Evolutionary conservation across 148 eudicot genomes (phyloP), one percentile per base, ranked within the genome.

Genomic region (Nepenthes mirabilis): DNA sequence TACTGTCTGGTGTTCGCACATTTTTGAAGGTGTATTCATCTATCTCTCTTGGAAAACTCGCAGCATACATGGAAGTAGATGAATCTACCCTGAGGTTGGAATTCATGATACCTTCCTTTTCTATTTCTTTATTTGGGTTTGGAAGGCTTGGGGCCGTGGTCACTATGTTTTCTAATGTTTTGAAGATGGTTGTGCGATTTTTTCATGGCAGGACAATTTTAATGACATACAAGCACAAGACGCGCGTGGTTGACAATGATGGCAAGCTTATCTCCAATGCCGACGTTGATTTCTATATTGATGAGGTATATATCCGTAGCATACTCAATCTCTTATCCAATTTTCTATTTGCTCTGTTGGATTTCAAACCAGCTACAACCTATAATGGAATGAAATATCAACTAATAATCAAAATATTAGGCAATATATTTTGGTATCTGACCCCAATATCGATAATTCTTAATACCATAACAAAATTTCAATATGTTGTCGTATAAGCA

Each of bases 201-300:
- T 35, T 45, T 57, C 3, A 12, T 14, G 58, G 57, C 84, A 93
- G 99, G 82, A 81, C 95, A 34, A 86, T 93, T 61, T 79, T 93
- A 83, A 82, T 89, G 99, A 79, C 97, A 14, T 93, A 82, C 84
- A 93, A 93, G 79, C 99, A 93, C 79, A 93, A 93, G 72, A 86
- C 95, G 9, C 99, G 86, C 67, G 60, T 91, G 32, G 91, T 82
- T 67, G 87, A 75, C 57, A 75, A 83, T 55, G 89, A 89, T 59
- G 90, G 97, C 32, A 89, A 84, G 60, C 77, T 80, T 34, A 64
- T 85, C 65, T 86, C 95, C 59, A 93, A 93, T 68, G 97, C 97
- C 8, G 99, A 93, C 70, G 64, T 84, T 47, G 90, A 93, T 75
- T 93, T 93, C 79, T 93, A 82, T 59, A 74, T 93, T 57, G 83